Evolutionary conservation across 805 yeast genomes (phyloP).

Genomic region (Ogataea corticis): DNA sequence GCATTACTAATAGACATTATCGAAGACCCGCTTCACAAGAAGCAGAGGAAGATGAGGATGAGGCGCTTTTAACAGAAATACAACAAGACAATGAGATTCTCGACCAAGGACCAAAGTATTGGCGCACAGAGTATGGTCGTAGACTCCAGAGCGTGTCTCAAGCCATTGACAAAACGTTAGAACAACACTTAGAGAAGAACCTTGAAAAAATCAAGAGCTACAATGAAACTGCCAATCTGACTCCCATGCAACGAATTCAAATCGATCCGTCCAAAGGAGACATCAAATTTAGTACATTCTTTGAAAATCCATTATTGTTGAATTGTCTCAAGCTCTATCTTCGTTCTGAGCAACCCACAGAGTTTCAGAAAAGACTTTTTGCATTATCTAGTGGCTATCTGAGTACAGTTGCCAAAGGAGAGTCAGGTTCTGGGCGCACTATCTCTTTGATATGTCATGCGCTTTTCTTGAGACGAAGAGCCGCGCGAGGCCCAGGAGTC

Average conservation of each 20-base stretch:
- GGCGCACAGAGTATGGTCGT: conserved; percentile 21
- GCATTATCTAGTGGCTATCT: conserved; percentile 27
- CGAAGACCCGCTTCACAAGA: background rate
- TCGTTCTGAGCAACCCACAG: conserved; percentile 24
- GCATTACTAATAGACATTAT: background rate
- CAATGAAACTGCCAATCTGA: conserved; percentile 20
- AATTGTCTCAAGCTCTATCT: conserved; percentile 20
- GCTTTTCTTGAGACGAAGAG: conserved; percentile 24
- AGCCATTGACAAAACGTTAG: conserved; percentile 21
- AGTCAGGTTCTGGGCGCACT: conserved; percentile 34
- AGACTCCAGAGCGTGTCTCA: conserved; percentile 21
- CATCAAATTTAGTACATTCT: conserved; percentile 23
- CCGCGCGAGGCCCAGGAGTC: conserved; percentile 29
- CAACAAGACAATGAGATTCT: conserved; percentile 6
- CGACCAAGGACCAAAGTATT: conserved; percentile 20
- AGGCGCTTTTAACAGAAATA: conserved; percentile 8
- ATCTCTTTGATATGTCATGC: conserved; percentile 30
- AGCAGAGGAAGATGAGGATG: conserved; percentile 6
- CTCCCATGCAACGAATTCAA: conserved; percentile 26
- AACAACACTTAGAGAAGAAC: conserved; percentile 22
- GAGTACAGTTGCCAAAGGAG: conserved; percentile 34
- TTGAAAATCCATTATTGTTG: conserved; percentile 15
- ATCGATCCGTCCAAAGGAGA: conserved; percentile 18
- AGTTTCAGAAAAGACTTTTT: conserved; percentile 31
- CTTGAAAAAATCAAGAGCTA: conserved; percentile 28